Base-by-base conservation (phyloP, 441 rosid genomes). In the Erodium trifolium region DNA sequence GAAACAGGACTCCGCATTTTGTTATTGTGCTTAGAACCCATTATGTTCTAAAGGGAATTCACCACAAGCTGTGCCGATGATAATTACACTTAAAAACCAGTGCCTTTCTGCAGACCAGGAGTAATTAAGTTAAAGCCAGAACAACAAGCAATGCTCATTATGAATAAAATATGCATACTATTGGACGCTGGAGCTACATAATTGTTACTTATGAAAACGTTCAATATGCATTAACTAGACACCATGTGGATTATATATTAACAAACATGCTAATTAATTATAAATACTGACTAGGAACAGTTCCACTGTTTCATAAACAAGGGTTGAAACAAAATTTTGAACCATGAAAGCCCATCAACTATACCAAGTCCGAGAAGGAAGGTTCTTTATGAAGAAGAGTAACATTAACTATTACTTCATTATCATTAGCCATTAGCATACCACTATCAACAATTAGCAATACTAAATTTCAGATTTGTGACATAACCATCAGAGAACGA, bases 1-100 rank as follows among this genome's bases (percentile, higher is more conserved):
- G 91, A 88, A 39, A 93, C 72, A 0, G 95, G 86, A 16, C 87
- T 77, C 70, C 90, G 85, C 0, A 78, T 62, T 81, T 83, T 85
- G 68, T 43, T 79, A 67, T 78, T 81, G 73, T 78, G 73, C 83
- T 91, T 93, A 66, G 87, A 79, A 51, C 78, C 89, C 96, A 93
- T 90, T 70, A 59, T 71, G 55, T 16, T 34, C 47, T 16, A 39
- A 51, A 17, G 60, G 47, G 14, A 72, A 73, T 34, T 69, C 69
- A 80, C 83, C 75, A 79, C 66, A 76, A 27, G 67, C 70, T 41
- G 43, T 41, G 67, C 68, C 19, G 14, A 71, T 6, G 63, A 23
- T 23, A 23, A 23, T 23, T n/a, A 39, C 64, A 45, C 5, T 60
- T 39, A 65, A 19, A 39, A 68, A 3, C 9, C 34, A 73, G 67